Evolutionary conservation across 2,329 filamentous ascomycete genomes (phyloP).

Genomic region (Aspergillus quadricinctus): DNA sequence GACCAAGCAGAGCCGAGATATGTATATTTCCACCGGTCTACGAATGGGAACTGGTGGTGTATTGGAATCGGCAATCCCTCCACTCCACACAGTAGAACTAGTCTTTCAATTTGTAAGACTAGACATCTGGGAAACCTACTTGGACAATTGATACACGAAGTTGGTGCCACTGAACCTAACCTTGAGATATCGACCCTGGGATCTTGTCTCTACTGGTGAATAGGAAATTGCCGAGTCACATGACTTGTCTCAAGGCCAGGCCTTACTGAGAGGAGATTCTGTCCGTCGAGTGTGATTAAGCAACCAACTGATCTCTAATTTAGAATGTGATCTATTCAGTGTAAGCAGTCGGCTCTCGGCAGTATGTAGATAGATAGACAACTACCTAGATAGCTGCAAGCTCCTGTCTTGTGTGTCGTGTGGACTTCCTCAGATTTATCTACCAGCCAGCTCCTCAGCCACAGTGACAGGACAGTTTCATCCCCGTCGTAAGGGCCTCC

Average conservation of each 20-base stretch:
- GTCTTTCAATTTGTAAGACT: not conserved
- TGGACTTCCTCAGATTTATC: not conserved
- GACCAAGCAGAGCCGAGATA: not conserved
- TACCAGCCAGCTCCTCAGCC: conserved; percentile 11
- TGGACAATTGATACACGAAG: not conserved
- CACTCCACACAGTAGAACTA: not conserved
- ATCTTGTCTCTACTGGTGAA: not conserved
- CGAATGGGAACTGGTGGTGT: not conserved
- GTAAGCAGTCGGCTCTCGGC: not conserved
- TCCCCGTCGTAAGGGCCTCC: not conserved
- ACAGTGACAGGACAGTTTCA: conserved; percentile 6
- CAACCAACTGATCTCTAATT: not conserved
- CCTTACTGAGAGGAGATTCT: not conserved
- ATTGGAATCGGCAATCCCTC: not conserved
- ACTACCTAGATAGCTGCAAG: not conserved
- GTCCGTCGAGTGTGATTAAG: too few relatives aligned
- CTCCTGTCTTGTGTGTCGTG: not conserved
- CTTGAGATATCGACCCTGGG: not conserved
- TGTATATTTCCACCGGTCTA: not conserved
- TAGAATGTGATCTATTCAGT: not conserved
- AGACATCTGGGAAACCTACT: not conserved
- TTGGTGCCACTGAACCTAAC: not conserved
- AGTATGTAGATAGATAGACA: not conserved
- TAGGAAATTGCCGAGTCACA: not conserved
- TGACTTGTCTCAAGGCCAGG: not conserved